A percentile compares a stretch with the other conserved stretches of the same genome.
Evolutionary conservation across 805 yeast species (phyloP).

Genomic region (Yamadazyma phyllophila): DNA sequence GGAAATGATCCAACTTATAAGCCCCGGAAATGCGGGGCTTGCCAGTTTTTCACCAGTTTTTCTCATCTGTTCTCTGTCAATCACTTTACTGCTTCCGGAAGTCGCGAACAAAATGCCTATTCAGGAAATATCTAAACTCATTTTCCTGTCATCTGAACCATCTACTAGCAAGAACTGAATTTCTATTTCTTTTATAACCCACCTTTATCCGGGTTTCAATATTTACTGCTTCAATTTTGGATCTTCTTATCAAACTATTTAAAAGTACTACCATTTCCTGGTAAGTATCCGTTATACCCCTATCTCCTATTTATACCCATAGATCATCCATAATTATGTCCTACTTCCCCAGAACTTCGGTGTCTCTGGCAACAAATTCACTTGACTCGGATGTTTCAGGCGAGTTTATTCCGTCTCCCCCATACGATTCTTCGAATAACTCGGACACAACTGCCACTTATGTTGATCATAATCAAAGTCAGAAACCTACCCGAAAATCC

Average conservation of each 20-base stretch:
- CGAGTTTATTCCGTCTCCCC: constrained; percentile 2
- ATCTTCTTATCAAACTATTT: neutral
- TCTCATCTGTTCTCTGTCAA: neutral
- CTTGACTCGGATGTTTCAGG: constrained; percentile 5
- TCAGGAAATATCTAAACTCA: constrained; percentile 11
- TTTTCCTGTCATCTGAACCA: neutral
- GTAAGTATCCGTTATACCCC: constrained; percentile 1
- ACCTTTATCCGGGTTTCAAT: neutral
- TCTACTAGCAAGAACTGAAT: neutral
- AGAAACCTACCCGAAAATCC: neutral
- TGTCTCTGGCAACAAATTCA: constrained; percentile 5
- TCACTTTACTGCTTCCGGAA: constrained; percentile 1
- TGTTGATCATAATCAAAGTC: constrained; percentile 11
- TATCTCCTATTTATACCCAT: constrained; percentile 1
- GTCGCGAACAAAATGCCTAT: constrained; percentile 6
- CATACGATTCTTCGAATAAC: constrained; percentile 7
- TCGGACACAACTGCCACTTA: constrained; percentile 19
- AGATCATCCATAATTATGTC: constrained; percentile 6
- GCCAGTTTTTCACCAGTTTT: neutral
- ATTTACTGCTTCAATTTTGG: neutral
- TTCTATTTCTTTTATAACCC: constrained; percentile 2
- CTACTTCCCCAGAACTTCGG: constrained; percentile 6
- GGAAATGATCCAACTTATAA: too few relatives aligned
- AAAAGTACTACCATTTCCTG: neutral
- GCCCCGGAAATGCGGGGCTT: constrained; percentile 1